Conservation (phyloP, 257 asterid genomes). For the Paraleonurus japonicus region DNA sequence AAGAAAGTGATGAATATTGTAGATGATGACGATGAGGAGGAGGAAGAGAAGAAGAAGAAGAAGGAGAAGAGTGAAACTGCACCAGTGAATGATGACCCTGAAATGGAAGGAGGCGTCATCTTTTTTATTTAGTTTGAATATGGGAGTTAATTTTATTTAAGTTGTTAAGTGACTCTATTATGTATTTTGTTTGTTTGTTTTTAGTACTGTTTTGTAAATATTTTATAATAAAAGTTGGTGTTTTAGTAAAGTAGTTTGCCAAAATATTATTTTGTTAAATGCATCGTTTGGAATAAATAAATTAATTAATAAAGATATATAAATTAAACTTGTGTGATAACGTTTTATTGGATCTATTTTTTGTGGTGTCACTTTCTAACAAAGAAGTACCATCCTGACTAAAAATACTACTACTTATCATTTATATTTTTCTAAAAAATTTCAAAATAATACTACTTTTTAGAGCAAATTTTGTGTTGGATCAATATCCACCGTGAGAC, state of each 20-base stretch:
- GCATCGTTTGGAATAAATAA: too few species aligned
- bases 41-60: background rate
- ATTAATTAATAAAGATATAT: too few species aligned
- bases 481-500: too few species aligned
- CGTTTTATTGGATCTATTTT: too few species aligned
- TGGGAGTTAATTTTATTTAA: background rate
- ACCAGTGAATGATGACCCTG: background rate
- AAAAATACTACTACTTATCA: too few species aligned
- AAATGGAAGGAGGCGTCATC: background rate
- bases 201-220: background rate
- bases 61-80: background rate
- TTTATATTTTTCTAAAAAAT: too few species aligned
- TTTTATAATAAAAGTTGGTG: background rate
- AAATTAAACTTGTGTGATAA: too few species aligned
- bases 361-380: too few species aligned
- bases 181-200: background rate
- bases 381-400: too few species aligned
- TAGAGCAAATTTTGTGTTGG: too few species aligned
- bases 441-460: too few species aligned
- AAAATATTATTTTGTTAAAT: too few species aligned
- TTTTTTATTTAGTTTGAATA: slow-evolving; percentile 5
- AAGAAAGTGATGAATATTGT: slow-evolving; percentile 20
- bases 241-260: background rate
- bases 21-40: background rate
- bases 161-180: background rate